Evolutionary conservation across 2,329 filamentous ascomycete genomes (phyloP).

Genomic region (Stagonosporopsis vannaccii): DNA sequence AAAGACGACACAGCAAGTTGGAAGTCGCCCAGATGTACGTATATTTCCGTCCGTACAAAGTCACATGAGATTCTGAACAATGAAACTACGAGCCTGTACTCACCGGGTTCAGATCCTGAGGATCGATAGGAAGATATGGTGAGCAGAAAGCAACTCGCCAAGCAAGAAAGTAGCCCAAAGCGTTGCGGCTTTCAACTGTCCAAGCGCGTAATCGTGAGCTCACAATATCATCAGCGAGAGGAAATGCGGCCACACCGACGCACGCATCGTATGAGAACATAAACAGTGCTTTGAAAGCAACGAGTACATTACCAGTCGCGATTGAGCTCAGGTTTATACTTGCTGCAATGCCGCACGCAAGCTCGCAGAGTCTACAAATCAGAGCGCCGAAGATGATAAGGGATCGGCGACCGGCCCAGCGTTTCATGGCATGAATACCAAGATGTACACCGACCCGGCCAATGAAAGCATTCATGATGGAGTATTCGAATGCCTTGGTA

Average conservation of each 20-base stretch:
- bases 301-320: constrained; percentile 34
- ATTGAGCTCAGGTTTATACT: constrained; percentile 33
- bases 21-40: constrained; percentile 40
- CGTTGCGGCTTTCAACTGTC: constrained; percentile 46
- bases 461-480: constrained; percentile 59
- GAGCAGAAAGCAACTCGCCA: constrained; percentile 49
- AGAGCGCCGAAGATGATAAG: constrained; percentile 58
- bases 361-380: constrained; percentile 55
- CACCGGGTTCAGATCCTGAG: constrained; percentile 47
- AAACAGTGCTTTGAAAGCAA: constrained; percentile 48
- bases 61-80: neutral
- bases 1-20: constrained; percentile 59
- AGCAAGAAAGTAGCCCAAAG: constrained; percentile 46
- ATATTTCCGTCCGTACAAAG: constrained; percentile 30
- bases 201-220: constrained; percentile 46
- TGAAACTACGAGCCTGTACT: constrained; percentile 26
- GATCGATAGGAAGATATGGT: constrained; percentile 53
- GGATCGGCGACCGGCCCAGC: constrained; percentile 56
- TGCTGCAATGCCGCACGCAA: constrained; percentile 53
- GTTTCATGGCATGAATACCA: constrained; percentile 59
- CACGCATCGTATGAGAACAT: constrained; percentile 48
- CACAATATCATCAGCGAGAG: constrained; percentile 41
- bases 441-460: constrained; percentile 59
- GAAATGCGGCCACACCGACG: constrained; percentile 43
- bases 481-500: constrained; percentile 55